Percentiles rank a stretch among this genome's conserved stretches.
Evolutionary conservation across 768 basidiomycete species (phyloP).

Genomic region (Amanita inopinata): DNA sequence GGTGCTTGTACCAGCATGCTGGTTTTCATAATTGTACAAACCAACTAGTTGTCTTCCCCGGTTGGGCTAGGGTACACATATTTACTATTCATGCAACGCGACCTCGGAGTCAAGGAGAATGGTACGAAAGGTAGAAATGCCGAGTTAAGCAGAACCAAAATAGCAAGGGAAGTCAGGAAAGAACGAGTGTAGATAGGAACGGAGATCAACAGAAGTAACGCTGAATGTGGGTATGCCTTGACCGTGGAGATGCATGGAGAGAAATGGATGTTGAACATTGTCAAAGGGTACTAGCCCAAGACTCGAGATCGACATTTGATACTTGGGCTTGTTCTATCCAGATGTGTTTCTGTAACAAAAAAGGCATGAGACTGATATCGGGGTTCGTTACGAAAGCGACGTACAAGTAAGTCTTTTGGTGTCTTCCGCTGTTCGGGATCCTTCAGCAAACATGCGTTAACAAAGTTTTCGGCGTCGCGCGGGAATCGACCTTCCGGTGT

Average conservation of each 20-base stretch:
- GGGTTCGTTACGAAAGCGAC: slow-evolving; percentile 17
- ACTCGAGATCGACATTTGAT: slow-evolving; percentile 62
- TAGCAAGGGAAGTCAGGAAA: neutral
- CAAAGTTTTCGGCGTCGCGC: slow-evolving; percentile 68
- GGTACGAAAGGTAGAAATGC: neutral
- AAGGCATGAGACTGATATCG: slow-evolving; percentile 1
- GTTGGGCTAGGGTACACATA: slow-evolving; percentile 1
- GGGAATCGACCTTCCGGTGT: slow-evolving; percentile 66
- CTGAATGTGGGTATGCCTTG: slow-evolving; percentile 3
- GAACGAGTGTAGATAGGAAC: neutral
- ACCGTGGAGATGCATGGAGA: slow-evolving; percentile 6
- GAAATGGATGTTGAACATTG: neutral
- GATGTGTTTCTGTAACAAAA: slow-evolving; percentile 43
- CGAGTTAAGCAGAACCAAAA: neutral
- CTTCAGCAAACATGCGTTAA: slow-evolving; percentile 86
- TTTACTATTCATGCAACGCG: neutral
- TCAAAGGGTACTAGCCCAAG: slow-evolving; percentile 71
- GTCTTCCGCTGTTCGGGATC: slow-evolving; percentile 77
- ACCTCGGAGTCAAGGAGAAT: neutral
- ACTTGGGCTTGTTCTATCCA: slow-evolving; percentile 63
- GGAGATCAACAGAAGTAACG: neutral
- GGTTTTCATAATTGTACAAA: slow-evolving; percentile 9
- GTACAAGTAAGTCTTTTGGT: slow-evolving; percentile 79
- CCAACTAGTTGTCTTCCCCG: neutral
- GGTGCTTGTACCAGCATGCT: too few relatives aligned